Evolutionary conservation across 345 rosid species (phyloP).

Genomic region (Bruguiera sexangula): DNA sequence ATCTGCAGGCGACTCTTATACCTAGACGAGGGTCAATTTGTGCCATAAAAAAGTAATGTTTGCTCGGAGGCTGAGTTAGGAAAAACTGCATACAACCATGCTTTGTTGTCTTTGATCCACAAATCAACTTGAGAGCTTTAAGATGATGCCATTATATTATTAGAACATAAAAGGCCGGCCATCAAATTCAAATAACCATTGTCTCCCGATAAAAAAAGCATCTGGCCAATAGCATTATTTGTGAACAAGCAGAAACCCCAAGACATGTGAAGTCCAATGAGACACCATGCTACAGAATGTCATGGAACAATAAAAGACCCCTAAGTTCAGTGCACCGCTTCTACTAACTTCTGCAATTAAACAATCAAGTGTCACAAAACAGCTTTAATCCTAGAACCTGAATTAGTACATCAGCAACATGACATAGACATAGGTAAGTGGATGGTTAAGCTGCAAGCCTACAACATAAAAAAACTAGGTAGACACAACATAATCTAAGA

Average conservation of each 20-base stretch:
- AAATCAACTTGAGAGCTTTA: neutral
- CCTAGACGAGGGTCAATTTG: neutral
- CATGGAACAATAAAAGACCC: neutral
- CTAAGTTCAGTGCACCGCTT: slow-evolving; percentile 41
- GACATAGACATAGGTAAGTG: neutral
- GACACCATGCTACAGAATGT: slow-evolving; percentile 25
- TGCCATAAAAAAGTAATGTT: neutral
- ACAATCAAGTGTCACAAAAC: slow-evolving; percentile 19
- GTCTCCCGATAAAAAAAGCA: slow-evolving; percentile 14
- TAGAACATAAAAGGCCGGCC: slow-evolving; percentile 1
- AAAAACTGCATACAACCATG: neutral
- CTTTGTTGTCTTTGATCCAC: neutral
- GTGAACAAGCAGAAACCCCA: slow-evolving; percentile 16
- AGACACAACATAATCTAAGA: neutral
- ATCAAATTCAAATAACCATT: slow-evolving; percentile 6
- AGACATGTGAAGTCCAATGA: slow-evolving; percentile 10
- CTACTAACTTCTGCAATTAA: slow-evolving; percentile 37
- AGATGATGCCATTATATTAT: slow-evolving; percentile 14
- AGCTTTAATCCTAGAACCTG: neutral
- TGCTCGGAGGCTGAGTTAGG: neutral
- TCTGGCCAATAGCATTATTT: slow-evolving; percentile 17
- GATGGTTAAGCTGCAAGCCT: neutral
- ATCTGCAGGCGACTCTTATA: too few relatives aligned
- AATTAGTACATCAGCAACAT: neutral
- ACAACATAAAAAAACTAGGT: neutral